Conservation (phyloP, 495 filamentous ascomycete species). For the Trichocladium uniseriatum region DNA sequence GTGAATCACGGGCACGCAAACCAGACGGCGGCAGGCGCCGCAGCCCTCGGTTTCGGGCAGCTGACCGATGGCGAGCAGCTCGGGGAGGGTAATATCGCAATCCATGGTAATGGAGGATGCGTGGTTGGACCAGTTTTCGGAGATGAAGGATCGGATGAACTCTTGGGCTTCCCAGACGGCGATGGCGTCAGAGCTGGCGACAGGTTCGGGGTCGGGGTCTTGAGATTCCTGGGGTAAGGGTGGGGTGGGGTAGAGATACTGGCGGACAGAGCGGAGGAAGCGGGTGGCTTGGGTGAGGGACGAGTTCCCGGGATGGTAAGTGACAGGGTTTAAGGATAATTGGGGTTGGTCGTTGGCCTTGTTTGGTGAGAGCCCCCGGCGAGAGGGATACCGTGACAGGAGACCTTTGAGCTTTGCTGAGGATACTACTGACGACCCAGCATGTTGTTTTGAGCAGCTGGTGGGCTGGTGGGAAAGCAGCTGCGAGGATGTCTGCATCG, state of each 20-base stretch:
- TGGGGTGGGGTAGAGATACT: not conserved
- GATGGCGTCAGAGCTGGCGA: not conserved
- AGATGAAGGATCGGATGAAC: slow-evolving; percentile 12
- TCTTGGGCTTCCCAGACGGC: slow-evolving; percentile 11
- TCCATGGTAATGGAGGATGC: slow-evolving; percentile 3
- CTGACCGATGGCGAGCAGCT: slow-evolving; percentile 13
- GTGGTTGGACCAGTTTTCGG: slow-evolving; percentile 7
- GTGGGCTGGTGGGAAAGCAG: too few relatives aligned
- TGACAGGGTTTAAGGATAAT: not conserved
- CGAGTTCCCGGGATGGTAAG: too few relatives aligned
- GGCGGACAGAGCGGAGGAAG: not conserved
- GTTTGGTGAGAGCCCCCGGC: not conserved
- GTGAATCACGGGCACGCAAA: slow-evolving; percentile 16
- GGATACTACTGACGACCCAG: not conserved
- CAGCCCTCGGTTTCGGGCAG: slow-evolving; percentile 6
- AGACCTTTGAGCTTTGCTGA: not conserved
- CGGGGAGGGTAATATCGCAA: slow-evolving; percentile 10
- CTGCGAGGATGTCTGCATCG: too few relatives aligned
- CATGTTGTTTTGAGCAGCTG: too few relatives aligned
- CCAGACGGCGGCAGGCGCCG: slow-evolving; percentile 7
- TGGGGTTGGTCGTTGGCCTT: not conserved
- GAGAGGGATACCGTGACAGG: not conserved
- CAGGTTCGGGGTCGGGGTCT: not conserved
- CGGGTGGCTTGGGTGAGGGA: not conserved
- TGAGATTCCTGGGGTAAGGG: not conserved